These are phyloP conservation scores for Xerocomellus chrysenteron DNA, from an alignment of 768 basidiomycete species.

Conservation along the genomic window DNA sequence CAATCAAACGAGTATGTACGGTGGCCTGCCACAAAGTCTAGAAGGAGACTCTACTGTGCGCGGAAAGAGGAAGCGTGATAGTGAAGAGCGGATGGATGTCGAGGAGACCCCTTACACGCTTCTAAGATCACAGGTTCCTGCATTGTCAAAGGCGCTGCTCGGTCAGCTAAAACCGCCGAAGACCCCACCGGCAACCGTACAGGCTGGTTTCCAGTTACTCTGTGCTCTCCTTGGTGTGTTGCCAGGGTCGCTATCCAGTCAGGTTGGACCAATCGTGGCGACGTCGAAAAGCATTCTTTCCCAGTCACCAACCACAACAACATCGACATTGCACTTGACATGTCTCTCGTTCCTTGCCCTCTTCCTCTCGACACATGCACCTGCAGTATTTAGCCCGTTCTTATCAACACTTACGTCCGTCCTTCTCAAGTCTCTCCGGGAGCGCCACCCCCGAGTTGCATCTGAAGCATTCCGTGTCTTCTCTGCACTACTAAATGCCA, in stretches of 20 bases:
- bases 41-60: constrained; percentile 46
- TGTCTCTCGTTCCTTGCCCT: constrained; percentile 82
- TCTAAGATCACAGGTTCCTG: constrained; percentile 72
- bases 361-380: constrained; percentile 70
- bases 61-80: constrained; percentile 76
- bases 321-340: constrained; percentile 79
- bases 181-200: constrained; percentile 72
- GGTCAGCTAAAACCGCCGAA: constrained; percentile 84
- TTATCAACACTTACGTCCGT: constrained; percentile 71
- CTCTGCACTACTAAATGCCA: constrained; percentile 73
- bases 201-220: constrained; percentile 83
- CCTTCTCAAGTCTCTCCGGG: constrained; percentile 69
- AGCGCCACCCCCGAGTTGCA: constrained; percentile 86
- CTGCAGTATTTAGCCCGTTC: constrained; percentile 54
- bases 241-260: constrained; percentile 76
- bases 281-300: constrained; percentile 65
- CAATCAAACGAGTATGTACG: constrained; percentile 81
- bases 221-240: constrained; percentile 74
- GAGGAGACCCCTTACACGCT: constrained; percentile 72
- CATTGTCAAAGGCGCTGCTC: constrained; percentile 76
- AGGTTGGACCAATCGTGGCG: constrained; percentile 60
- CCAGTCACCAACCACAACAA: constrained; percentile 69
- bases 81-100: constrained; percentile 70
- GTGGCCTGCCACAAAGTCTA: constrained; percentile 55
- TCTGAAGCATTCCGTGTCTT: constrained; percentile 88